Evolutionary conservation across 2,329 filamentous ascomycete genomes (phyloP), one percentile per base, ranked within the genome.

Genomic region (Bipolaris gigantea): DNA sequence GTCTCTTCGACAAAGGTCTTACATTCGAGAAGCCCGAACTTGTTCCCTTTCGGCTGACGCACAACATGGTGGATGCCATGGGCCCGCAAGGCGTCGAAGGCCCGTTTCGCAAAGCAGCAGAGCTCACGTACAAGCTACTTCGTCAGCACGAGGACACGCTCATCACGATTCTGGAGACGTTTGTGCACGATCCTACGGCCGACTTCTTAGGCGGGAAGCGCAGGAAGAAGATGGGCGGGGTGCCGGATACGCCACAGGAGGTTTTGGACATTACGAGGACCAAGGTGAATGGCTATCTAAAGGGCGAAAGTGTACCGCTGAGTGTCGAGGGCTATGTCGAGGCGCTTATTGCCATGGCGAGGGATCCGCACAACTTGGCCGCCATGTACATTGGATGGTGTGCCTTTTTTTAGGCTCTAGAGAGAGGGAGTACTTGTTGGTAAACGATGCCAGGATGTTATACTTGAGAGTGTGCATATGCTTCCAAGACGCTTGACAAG

Each of bases 61-160:
- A 97, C 80, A 99, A 99, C 76, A 97, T 99, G 93, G 85, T 95
- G 33, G 90, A 96, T 60, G 95, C 94, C 10, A 97, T 99, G 86
- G 94, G 94, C 5, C 87, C 95, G 19, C 93, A 95, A 70, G 91
- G 92, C 56, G 91, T 94, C 71, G 94, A 97, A 73, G 80, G 94
- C 0, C 92, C 94, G 0, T 99, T 97, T 76, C 84, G 92, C 38
- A 89, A 90, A 67, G 93, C 90, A 44, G 93, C 89, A 56, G 95
- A 99, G 76, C 82, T 97, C 57, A 96, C 92, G 10, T 81, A 97
- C 56, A 82, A 84, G 39, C 86, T 97, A 25, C 81, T 97, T 9
- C 84, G 94, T 1, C 89, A 95, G 72, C 92, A 97, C 69, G 89
- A 97, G 73, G 95, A 99, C 75, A 96, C 93, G 35, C 80, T 99